phyloP scores from a whole-genome alignment of 345 rosid genomes.

The Acer negundo region DNA sequence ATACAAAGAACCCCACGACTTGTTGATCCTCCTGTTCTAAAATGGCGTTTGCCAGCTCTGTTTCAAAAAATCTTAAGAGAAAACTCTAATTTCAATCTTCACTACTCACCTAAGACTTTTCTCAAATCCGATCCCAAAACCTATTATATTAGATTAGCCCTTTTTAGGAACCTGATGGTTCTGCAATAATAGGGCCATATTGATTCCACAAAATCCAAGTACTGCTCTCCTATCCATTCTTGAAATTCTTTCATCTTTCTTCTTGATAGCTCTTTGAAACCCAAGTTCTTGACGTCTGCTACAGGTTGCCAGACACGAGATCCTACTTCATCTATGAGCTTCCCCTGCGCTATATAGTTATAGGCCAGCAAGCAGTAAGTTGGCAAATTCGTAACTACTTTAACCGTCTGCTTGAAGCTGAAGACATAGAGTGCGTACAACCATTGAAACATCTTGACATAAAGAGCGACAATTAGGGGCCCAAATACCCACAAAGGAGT shows the following conservation, averaged over 20 bases:
- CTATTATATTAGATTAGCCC: slow-evolving; percentile 78
- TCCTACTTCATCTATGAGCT: slow-evolving; percentile 56
- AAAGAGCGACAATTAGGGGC: slow-evolving; percentile 66
- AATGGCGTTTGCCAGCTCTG: slow-evolving; percentile 36
- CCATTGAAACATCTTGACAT: slow-evolving; percentile 67
- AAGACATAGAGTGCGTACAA: slow-evolving; percentile 69
- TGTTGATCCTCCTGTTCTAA: slow-evolving; percentile 16
- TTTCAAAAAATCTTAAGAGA: slow-evolving; percentile 27
- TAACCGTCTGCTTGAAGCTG: slow-evolving; percentile 68
- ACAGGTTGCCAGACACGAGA: slow-evolving; percentile 57
- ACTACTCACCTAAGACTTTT: slow-evolving; percentile 16
- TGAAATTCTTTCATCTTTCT: slow-evolving; percentile 53
- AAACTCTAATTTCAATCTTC: slow-evolving; percentile 17
- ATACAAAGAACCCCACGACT: slow-evolving; percentile 9
- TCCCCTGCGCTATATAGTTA: slow-evolving; percentile 56
- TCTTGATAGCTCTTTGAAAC: slow-evolving; percentile 58
- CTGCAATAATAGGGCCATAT: slow-evolving; percentile 96
- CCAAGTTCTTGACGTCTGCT: slow-evolving; percentile 57
- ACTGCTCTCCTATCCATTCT: slow-evolving; percentile 67
- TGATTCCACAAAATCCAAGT: slow-evolving; percentile 79
- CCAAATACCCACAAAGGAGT: slow-evolving; percentile 81
- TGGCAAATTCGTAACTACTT: slow-evolving; percentile 57
- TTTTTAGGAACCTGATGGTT: slow-evolving; percentile 90
- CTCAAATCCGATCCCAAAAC: slow-evolving; percentile 8
- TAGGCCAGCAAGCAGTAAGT: slow-evolving; percentile 48